Evolutionary conservation across 192 early-diverging fungal species (phyloP), one percentile per base, ranked within the genome.

Genomic region (Umbelopsis sp.): DNA sequence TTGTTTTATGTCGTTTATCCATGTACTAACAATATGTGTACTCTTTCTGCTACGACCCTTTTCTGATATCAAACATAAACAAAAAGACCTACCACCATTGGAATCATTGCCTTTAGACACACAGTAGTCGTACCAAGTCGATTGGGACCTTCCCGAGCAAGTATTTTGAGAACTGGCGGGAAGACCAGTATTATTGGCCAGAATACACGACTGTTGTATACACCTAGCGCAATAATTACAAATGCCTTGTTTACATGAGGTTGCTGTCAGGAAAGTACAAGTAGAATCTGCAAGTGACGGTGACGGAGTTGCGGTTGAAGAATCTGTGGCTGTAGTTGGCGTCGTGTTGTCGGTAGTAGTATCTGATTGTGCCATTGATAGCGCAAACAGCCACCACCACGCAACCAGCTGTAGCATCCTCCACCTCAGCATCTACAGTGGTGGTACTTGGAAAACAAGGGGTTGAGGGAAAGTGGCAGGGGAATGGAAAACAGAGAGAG

Each of bases 211-310:
- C n/a, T 62, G 56, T n/a, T 62, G 56, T 32, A 62, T 31, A 62
- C 56, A 62, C 29, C 56, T 32, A 14, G 56, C 56, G n/a, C 56
- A 62, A 62, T n/a, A 62, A 31, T 62, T 62, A n/a, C 56, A 62
- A 8, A 2, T 62, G 16, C 56, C 56, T 34, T 34, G 56, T 26
- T 62, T 62, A 62, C 56, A 62, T 0, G 56, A 62, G 56, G 32
- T 62, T 12, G 29, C 56, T 1, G 56, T 62, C 20, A 62, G 56
- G 56, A 62, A 62, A 34, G 56, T 62, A 17, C 56, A 62, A 62
- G 56, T 62, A 31, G 56, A 62, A 62, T 62, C 56, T 62, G 16
- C 29, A 20, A 32, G 29, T 12, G 29, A 62, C 17, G 56, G 26
- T 34, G 56, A 34, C 31, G 31, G 11, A 62, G 56, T 34, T 29